Percentiles rank a stretch among this genome's conserved stretches.
Conservation (phyloP, 2,329 filamentous ascomycete species). For the Capronia epimyces region DNA sequence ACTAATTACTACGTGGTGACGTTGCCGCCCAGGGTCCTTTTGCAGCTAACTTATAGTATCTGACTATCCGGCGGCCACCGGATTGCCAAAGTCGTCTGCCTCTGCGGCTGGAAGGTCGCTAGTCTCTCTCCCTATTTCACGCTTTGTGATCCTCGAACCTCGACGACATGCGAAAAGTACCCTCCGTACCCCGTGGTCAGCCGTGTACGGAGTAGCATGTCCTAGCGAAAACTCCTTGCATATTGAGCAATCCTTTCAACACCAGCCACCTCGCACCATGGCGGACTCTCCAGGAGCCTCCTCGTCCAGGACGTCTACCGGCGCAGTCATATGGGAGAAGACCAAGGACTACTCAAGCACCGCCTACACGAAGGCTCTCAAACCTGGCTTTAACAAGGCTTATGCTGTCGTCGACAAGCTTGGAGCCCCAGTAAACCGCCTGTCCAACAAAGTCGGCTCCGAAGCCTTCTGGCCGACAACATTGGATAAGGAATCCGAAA, state of each 20-base stretch:
- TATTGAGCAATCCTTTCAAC: not conserved
- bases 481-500: conserved; percentile 83
- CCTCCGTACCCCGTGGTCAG: not conserved
- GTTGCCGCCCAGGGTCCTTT: not conserved
- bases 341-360: conserved; percentile 43
- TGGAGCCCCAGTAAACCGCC: conserved; percentile 69
- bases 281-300: conserved; percentile 9
- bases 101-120: conserved; percentile 4
- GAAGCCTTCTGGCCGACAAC: conserved; percentile 83
- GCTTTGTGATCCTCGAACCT: not conserved
- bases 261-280: conserved; percentile 6
- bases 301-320: conserved; percentile 7
- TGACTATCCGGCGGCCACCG: conserved; percentile 18
- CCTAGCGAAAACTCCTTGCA: not conserved
- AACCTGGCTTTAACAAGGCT: conserved; percentile 68
- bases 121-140: not conserved
- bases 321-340: conserved; percentile 50
- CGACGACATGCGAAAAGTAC: conserved; percentile 3
- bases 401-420: conserved; percentile 64
- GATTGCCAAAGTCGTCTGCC: conserved; percentile 7
- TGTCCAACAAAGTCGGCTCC: conserved; percentile 74
- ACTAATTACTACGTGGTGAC: no score
- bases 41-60: not conserved
- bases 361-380: conserved; percentile 45
- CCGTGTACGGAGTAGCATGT: no score